Evolutionary conservation across 192 early-diverging fungal species (phyloP).

Genomic region (Rhizophagus prolifer): DNA sequence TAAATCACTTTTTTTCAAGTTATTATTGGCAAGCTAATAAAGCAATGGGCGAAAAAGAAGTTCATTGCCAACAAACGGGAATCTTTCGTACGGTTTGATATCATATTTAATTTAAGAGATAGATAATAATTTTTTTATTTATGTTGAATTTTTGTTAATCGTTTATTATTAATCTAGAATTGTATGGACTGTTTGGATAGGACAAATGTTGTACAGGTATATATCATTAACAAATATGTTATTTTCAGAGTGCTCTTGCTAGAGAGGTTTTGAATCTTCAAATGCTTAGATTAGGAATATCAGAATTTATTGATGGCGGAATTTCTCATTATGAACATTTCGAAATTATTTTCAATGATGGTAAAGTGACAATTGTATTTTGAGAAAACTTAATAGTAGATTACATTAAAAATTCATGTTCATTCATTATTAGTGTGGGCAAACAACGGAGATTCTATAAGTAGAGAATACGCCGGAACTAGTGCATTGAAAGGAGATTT

Average conservation of each 20-base stretch:
- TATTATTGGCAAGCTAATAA: constrained; percentile 36
- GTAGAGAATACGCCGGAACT: constrained; percentile 75
- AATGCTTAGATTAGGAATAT: constrained; percentile 65
- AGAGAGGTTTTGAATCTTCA: constrained; percentile 65
- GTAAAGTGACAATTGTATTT: constrained; percentile 6
- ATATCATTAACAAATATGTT: not conserved
- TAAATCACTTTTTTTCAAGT: constrained; percentile 6
- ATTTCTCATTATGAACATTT: constrained; percentile 62
- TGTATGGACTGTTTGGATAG: constrained; percentile 99
- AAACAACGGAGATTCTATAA: constrained; percentile 79
- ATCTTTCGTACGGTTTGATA: constrained; percentile 47
- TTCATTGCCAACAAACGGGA: constrained; percentile 31
- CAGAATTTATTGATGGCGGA: constrained; percentile 63
- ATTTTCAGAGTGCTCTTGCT: constrained; percentile 56
- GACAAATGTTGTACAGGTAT: constrained; percentile 82
- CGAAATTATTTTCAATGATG: constrained; percentile 63
- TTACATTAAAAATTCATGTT: not conserved
- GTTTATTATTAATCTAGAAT: constrained; percentile 46
- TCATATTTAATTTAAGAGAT: not conserved
- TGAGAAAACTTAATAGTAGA: not conserved
- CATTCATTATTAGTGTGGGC: constrained; percentile 60
- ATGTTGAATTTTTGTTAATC: not conserved
- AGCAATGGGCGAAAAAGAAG: not conserved
- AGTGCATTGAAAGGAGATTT: constrained; percentile 79
- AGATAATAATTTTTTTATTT: not conserved